Conservation (phyloP, 805 yeast genomes). For the Ogataea sp. region DNA sequence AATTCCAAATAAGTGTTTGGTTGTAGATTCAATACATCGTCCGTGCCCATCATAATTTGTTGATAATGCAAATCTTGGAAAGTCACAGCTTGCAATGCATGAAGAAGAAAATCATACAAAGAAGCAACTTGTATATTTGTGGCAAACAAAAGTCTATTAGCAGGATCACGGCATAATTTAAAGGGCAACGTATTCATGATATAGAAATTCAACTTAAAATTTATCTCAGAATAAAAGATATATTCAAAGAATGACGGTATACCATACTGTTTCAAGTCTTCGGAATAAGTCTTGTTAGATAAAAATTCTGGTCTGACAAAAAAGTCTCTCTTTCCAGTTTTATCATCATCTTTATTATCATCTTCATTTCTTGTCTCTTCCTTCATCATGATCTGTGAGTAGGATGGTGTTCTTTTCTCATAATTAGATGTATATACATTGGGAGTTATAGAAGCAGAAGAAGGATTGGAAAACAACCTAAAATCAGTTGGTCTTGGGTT, state of each 20-base stretch:
- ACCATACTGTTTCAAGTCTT: slow-evolving; percentile 4
- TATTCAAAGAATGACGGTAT: slow-evolving; percentile 11
- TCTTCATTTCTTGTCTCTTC: no score
- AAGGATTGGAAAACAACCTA: no score
- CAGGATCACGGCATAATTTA: slow-evolving; percentile 10
- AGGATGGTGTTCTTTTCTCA: no score
- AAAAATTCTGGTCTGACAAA: slow-evolving; percentile 7
- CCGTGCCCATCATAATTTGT: slow-evolving; percentile 11
- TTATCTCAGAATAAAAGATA: slow-evolving; percentile 10
- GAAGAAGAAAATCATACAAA: slow-evolving; percentile 12
- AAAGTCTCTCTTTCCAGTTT: neutral
- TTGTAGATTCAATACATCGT: slow-evolving; percentile 12
- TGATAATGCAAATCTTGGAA: slow-evolving; percentile 16
- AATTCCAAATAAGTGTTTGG: slow-evolving; percentile 9
- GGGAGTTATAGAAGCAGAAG: no score
- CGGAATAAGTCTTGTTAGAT: slow-evolving; percentile 11
- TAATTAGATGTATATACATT: no score
- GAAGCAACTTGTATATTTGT: slow-evolving; percentile 5
- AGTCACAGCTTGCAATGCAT: slow-evolving; percentile 12
- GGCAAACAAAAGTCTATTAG: slow-evolving; percentile 8
- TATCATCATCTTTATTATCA: neutral
- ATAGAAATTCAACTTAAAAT: slow-evolving; percentile 9
- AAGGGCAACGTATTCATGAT: slow-evolving; percentile 11
- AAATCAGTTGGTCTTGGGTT: no score
- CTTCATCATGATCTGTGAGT: no score